Evolutionary conservation across 2,329 filamentous ascomycete genomes (phyloP), one percentile per base, ranked within the genome.

Genomic region (Diaporthe sp.): DNA sequence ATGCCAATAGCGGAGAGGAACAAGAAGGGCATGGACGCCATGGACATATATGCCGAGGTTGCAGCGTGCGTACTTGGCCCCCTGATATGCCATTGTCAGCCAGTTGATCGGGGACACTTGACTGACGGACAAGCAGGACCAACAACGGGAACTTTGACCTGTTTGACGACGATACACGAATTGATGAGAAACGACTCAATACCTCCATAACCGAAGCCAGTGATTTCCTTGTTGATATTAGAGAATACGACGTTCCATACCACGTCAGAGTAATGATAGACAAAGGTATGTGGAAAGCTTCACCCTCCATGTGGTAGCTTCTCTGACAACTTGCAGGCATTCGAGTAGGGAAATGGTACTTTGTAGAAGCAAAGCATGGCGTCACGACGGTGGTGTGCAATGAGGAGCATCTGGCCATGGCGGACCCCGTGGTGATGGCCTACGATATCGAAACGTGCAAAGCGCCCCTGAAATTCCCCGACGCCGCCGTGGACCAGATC

Each of bases 401-500:
- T 81, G 94, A 96, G 82, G 95, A 97, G 75, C 92, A 95, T 78
- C 88, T 98, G 63, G 92, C 94, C 75, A 94, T 95, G 84, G 96
- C 97, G 30, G 97, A 99, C 80, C 97, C 97, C 1, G 94, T 98
- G n/a, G 94, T 99, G 27, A 93, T 99, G 89, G 97, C 97, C n/a
- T 99, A 93, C 84, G 97, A 99, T 91, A 99, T 99, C 80, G 97
- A 99, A 84, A 99, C 97, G 3, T 96, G 94, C 7, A 99, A 99
- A 81, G 87, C 97, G 22, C 97, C 97, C 2, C 87, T 99, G 71
- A 99, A 99, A 83, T 99, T 99, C 79, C 97, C 97, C 35, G 97
- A 99, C 81, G 93, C 97, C 2, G 90, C 95, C 5, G 93, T 98
- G 76, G 97, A 99, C 84, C 96, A 98, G 82, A 93, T 99, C 81